A percentile compares a stretch with the other conserved stretches of the same genome.
These are phyloP conservation scores for Brasilioporus rufonigricans DNA, from an alignment of 768 basidiomycete species.

Conservation along the genomic window DNA sequence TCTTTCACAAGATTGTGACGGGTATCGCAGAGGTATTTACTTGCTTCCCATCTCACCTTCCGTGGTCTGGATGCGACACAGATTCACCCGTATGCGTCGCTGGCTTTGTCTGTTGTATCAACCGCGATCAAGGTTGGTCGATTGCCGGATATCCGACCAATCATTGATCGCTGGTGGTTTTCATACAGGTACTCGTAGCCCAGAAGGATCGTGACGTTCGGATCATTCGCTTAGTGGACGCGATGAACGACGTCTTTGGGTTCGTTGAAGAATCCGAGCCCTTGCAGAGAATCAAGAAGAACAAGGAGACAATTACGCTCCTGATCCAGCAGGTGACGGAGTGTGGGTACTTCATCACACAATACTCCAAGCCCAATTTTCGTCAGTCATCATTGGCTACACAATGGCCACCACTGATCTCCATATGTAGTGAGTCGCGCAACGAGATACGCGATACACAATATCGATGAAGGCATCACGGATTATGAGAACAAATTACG, in stretches of 20 bases:
- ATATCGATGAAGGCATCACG: neutral
- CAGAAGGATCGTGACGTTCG: neutral
- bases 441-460: neutral
- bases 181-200: neutral
- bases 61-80: neutral
- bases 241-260: neutral
- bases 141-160: too few relatives aligned
- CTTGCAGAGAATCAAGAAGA: neutral
- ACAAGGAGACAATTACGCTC: neutral
- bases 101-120: neutral
- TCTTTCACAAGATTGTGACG: neutral
- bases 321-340: neutral
- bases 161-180: neutral
- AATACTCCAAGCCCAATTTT: neutral
- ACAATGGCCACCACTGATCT: neutral
- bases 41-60: neutral
- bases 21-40: neutral
- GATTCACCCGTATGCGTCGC: neutral
- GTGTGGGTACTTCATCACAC: constrained; percentile 1
- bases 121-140: neutral
- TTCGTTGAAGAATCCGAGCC: neutral
- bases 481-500: neutral
- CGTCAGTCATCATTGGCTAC: neutral
- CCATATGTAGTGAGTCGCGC: neutral
- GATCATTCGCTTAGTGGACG: neutral